Percentiles rank a stretch among this genome's conserved stretches.
These are phyloP conservation scores for Dacryopinax primogenitus DNA, from an alignment of 768 basidiomycete species.

Conservation along the genomic window DNA sequence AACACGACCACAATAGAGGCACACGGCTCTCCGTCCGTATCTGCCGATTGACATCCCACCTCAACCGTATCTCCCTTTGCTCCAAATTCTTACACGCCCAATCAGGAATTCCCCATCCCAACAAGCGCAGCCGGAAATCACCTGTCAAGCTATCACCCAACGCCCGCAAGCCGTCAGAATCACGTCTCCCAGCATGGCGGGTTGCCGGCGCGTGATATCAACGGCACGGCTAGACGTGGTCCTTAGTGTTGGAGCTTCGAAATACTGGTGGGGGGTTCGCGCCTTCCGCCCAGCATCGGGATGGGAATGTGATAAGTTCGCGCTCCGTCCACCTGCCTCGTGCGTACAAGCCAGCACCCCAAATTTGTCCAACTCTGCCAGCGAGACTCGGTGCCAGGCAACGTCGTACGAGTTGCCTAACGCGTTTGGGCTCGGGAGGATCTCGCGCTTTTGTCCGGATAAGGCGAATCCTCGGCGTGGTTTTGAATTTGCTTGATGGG, in stretches of 20 bases:
- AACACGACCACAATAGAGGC: too few species aligned
- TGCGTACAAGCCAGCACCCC: too few species aligned
- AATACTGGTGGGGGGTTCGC: slow-evolving; percentile 3
- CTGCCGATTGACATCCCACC: neutral
- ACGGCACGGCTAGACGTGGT: neutral
- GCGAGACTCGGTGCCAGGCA: neutral
- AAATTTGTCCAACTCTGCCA: too few species aligned
- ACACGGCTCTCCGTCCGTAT: neutral
- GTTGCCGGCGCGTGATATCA: too few species aligned
- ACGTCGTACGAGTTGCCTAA: neutral
- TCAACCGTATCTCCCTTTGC: neutral
- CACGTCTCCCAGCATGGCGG: too few species aligned
- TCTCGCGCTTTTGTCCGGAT: neutral
- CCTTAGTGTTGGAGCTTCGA: neutral
- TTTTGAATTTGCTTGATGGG: too few species aligned
- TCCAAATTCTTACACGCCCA: too few species aligned
- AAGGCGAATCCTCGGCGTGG: neutral
- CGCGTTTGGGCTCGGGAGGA: neutral
- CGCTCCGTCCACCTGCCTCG: too few species aligned
- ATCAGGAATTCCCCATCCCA: neutral
- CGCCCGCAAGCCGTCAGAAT: neutral
- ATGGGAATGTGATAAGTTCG: neutral
- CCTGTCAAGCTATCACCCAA: neutral
- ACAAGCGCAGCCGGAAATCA: neutral
- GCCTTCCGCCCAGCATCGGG: neutral